Evolutionary conservation across 106 monocot genomes (phyloP).

Genomic region (Phalaenopsis aphrodite): DNA sequence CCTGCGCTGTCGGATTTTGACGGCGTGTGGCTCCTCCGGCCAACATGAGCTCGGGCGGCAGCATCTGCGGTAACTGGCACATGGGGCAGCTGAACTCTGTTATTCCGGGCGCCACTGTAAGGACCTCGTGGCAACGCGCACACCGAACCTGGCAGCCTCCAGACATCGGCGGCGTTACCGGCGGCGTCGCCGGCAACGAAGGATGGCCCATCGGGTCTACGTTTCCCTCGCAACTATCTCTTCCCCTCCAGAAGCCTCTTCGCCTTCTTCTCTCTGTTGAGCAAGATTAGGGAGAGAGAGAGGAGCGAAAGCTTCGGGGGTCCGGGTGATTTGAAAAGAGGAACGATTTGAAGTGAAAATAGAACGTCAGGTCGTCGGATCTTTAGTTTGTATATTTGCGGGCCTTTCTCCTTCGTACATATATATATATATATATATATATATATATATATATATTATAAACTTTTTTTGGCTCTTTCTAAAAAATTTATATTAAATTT

Average conservation of each 20-base stretch:
- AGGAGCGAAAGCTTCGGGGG: background rate
- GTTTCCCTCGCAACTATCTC: background rate
- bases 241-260: background rate
- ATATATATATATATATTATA: too few species aligned
- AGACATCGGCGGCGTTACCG: conserved; percentile 20
- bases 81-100: conserved; percentile 95
- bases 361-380: background rate
- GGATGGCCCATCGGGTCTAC: background rate
- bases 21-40: background rate
- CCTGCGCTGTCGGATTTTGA: conserved; percentile 45
- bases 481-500: too few species aligned
- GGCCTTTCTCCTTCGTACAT: too few species aligned
- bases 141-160: conserved; percentile 88
- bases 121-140: conserved; percentile 88
- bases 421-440: too few species aligned
- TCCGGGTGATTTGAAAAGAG: background rate
- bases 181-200: conserved; percentile 12
- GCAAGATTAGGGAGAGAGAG: background rate
- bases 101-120: conserved; percentile 82
- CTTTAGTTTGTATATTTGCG: background rate
- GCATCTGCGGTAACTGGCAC: conserved; percentile 91
- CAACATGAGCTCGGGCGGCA: conserved; percentile 71
- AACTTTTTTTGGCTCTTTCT: too few species aligned
- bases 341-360: conserved; percentile 4
- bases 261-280: background rate